Conservation (phyloP, 192 early-diverging fungal species). For the Kickxella alabastrina region DNA sequence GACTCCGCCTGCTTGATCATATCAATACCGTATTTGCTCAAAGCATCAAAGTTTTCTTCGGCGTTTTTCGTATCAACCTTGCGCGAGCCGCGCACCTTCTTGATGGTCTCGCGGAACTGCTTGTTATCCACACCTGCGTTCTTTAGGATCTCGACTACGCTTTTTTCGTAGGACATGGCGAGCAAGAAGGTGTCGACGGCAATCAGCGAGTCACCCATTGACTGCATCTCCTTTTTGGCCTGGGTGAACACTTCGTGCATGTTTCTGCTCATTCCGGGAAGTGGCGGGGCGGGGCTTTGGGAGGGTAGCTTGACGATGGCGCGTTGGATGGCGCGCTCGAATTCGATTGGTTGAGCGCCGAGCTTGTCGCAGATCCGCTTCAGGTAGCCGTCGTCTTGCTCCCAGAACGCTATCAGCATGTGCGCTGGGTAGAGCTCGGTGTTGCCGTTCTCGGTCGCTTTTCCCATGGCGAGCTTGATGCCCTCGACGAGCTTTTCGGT, state of each 20-base stretch:
- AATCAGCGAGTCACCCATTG: slow-evolving; percentile 85
- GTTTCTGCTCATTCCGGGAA: slow-evolving; percentile 62
- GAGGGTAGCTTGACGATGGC: slow-evolving; percentile 73
- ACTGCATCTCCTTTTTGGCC: slow-evolving; percentile 79
- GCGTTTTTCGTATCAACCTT: slow-evolving; percentile 83
- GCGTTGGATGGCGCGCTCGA: slow-evolving; percentile 79
- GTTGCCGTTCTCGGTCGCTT: slow-evolving; percentile 74
- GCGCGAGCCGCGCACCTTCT: slow-evolving; percentile 71
- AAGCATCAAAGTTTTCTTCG: slow-evolving; percentile 86
- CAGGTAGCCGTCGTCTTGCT: slow-evolving; percentile 78
- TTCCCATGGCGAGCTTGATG: slow-evolving; percentile 57
- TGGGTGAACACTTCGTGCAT: slow-evolving; percentile 60
- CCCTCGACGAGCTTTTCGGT: slow-evolving; percentile 83
- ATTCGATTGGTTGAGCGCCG: slow-evolving; percentile 70
- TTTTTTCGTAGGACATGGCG: slow-evolving; percentile 71
- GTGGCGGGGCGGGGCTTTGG: slow-evolving; percentile 80
- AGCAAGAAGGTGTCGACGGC: slow-evolving; percentile 87
- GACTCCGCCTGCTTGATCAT: slow-evolving; percentile 74
- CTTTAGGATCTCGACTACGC: slow-evolving; percentile 57
- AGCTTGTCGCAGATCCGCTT: slow-evolving; percentile 76
- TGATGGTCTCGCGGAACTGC: slow-evolving; percentile 70
- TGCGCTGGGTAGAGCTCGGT: slow-evolving; percentile 78
- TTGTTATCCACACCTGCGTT: slow-evolving; percentile 68
- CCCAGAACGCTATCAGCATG: slow-evolving; percentile 73
- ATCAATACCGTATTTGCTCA: slow-evolving; percentile 93